These are phyloP conservation scores for Gentiana straminea DNA, from an alignment of 257 asterid species.

Conservation along the genomic window DNA sequence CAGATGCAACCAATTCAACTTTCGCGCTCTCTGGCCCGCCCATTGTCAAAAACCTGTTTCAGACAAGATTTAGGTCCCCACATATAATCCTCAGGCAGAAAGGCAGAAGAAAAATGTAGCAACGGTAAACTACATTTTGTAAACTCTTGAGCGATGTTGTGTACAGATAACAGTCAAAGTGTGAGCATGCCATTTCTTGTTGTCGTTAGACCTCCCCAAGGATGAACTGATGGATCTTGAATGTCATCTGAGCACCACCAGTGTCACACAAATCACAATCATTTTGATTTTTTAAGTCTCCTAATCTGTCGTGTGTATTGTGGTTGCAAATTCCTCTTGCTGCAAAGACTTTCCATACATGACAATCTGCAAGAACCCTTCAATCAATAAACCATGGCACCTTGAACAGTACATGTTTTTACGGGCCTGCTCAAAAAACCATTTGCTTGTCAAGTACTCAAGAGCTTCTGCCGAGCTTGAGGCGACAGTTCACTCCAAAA, in stretches of 20 bases:
- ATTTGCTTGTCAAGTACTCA: conserved; percentile 85
- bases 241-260: conserved; percentile 51
- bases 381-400: conserved; percentile 93
- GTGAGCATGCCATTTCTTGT: conserved; percentile 81
- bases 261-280: conserved; percentile 28
- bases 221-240: conserved; percentile 87
- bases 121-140: conserved; percentile 52
- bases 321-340: conserved; percentile 45
- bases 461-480: conserved; percentile 66
- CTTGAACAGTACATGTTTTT: conserved; percentile 97
- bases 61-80: conserved; percentile 12
- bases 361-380: conserved; percentile 84
- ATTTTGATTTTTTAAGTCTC: conserved; percentile 30
- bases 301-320: conserved; percentile 22
- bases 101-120: background rate
- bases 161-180: conserved; percentile 64
- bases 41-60: conserved; percentile 87
- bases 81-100: conserved; percentile 5
- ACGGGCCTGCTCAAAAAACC: conserved; percentile 91
- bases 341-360: conserved; percentile 83
- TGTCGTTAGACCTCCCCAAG: conserved; percentile 94
- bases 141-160: conserved; percentile 75
- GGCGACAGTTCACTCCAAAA: conserved; percentile 77
- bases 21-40: conserved; percentile 95
- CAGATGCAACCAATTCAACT: conserved; percentile 86